phyloP scores from a whole-genome alignment of 83 land plant genomes.

The Diphasiastrum complanatum region DNA sequence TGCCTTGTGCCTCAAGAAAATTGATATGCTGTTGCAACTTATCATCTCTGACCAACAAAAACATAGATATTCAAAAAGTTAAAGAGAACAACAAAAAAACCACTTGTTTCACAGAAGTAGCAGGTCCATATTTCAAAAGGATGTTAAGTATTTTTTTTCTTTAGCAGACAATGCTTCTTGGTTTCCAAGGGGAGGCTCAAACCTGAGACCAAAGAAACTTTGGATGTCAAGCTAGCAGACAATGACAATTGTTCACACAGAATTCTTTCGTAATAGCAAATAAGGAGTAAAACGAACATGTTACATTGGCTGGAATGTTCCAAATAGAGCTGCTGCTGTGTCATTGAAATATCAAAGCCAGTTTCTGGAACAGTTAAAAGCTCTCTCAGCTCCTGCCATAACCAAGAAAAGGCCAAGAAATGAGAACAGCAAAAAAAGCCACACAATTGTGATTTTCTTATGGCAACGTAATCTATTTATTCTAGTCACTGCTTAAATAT shows the following conservation, averaged over 20 bases:
- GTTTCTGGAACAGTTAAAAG: constrained; percentile 74
- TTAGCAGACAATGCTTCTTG: neutral
- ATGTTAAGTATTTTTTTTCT: neutral
- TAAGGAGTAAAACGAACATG: constrained; percentile 35
- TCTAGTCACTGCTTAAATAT: too few species aligned
- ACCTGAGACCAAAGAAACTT: neutral
- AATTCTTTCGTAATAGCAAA: neutral
- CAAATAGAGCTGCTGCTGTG: constrained; percentile 85
- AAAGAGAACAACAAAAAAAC: neutral
- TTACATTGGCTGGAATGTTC: constrained; percentile 65
- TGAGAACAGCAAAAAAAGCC: too few species aligned
- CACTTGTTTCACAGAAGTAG: neutral
- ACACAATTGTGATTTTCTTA: neutral
- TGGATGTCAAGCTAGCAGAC: neutral
- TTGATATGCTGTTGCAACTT: constrained; percentile 48
- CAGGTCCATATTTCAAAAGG: neutral
- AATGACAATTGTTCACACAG: neutral
- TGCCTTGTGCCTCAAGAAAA: constrained; percentile 58
- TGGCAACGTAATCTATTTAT: neutral
- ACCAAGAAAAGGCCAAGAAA: neutral
- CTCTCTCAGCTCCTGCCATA: constrained; percentile 74
- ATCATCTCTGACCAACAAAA: constrained; percentile 45
- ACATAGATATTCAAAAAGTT: neutral
- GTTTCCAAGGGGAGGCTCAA: neutral
- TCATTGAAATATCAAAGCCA: constrained; percentile 84